Evolutionary conservation across 2,329 filamentous ascomycete genomes (phyloP).

Genomic region (Elsinoe necatrix): DNA sequence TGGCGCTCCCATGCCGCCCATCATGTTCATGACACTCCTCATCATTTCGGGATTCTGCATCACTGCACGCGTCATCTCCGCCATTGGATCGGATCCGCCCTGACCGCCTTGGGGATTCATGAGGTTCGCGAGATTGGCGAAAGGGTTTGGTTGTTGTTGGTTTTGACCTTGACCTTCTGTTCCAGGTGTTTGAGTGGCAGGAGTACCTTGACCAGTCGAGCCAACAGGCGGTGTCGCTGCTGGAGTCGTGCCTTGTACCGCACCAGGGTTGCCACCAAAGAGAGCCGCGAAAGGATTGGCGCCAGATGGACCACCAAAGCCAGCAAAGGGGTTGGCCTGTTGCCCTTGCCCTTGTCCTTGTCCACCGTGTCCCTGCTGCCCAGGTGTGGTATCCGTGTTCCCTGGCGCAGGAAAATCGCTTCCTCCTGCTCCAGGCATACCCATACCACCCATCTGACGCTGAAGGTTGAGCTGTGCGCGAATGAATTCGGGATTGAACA

Average conservation of each 20-base stretch:
- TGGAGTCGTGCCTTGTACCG: slow-evolving; percentile 29
- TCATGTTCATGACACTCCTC: slow-evolving; percentile 45
- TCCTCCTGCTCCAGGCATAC: slow-evolving; percentile 33
- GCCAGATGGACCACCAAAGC: slow-evolving; percentile 30
- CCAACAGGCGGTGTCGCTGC: slow-evolving; percentile 25
- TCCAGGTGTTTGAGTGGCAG: slow-evolving; percentile 23
- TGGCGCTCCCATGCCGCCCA: slow-evolving; percentile 43
- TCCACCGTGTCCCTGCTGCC: slow-evolving; percentile 30
- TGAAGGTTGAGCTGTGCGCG: slow-evolving; percentile 77
- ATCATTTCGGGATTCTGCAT: slow-evolving; percentile 53
- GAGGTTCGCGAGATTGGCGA: slow-evolving; percentile 53
- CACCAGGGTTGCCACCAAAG: slow-evolving; percentile 36
- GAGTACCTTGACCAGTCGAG: slow-evolving; percentile 27
- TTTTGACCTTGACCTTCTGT: slow-evolving; percentile 19
- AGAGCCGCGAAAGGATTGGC: slow-evolving; percentile 55
- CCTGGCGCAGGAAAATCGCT: slow-evolving; percentile 80
- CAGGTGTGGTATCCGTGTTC: slow-evolving; percentile 73
- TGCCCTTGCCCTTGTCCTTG: slow-evolving; percentile 26
- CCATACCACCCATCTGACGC: slow-evolving; percentile 50
- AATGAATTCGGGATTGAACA: slow-evolving; percentile 82
- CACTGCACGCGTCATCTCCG: slow-evolving; percentile 37
- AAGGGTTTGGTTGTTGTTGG: slow-evolving; percentile 52
- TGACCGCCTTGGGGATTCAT: slow-evolving; percentile 21
- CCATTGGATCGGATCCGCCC: slow-evolving; percentile 41
- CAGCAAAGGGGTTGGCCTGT: slow-evolving; percentile 42